phyloP scores from a whole-genome alignment of 202 grass and related monocot species.

The Hordeum pubiflorum region DNA sequence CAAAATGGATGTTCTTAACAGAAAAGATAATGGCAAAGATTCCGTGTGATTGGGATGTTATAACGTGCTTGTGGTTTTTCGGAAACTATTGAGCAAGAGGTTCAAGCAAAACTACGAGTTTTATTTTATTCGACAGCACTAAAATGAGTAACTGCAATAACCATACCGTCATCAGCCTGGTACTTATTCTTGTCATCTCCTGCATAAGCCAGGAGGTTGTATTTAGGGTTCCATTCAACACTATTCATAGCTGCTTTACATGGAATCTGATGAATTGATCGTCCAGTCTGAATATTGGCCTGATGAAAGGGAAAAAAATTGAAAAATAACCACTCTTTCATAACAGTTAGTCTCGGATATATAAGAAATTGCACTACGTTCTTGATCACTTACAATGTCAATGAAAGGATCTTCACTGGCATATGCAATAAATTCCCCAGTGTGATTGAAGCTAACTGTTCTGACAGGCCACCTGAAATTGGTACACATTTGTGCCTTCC shows the following conservation, averaged over 20 bases:
- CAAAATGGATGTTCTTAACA: not conserved
- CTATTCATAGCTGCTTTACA: conserved; percentile 95
- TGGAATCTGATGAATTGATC: conserved; percentile 92
- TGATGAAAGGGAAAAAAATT: conserved; percentile 29
- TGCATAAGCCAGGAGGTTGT: conserved; percentile 90
- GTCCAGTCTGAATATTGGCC: conserved; percentile 90
- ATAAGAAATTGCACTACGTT: conserved; percentile 2
- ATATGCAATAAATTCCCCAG: conserved; percentile 86
- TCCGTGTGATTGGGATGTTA: not conserved
- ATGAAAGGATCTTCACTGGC: conserved; percentile 98
- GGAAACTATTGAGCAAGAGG: not conserved
- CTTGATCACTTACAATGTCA: conserved; percentile 70
- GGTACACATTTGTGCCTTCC: not conserved
- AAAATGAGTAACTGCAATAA: conserved; percentile 1
- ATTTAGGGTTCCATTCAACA: conserved; percentile 98
- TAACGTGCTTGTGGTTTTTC: not conserved
- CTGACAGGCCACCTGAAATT: conserved; percentile 83
- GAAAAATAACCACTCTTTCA: not conserved
- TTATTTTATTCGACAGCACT: not conserved
- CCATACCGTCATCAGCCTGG: conserved; percentile 73
- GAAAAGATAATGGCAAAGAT: not conserved
- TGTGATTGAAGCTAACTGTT: conserved; percentile 90
- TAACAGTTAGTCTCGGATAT: not conserved
- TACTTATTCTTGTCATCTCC: conserved; percentile 99
- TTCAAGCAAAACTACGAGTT: not conserved